Evolutionary conservation across 2,329 filamentous ascomycete genomes (phyloP).

Genomic region (Xylaria hypoxylon): DNA sequence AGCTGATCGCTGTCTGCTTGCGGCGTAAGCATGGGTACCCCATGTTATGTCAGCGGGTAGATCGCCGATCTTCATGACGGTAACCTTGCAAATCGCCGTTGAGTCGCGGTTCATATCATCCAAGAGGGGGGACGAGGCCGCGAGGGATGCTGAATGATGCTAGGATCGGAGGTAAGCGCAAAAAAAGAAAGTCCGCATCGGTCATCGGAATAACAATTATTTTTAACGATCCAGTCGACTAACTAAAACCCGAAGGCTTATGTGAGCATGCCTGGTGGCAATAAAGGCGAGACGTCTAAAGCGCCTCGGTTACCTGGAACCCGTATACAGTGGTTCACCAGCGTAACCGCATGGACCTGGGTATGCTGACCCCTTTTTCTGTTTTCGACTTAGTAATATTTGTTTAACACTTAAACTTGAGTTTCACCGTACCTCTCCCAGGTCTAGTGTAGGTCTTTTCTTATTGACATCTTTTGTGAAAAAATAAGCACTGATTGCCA

Average conservation of each 20-base stretch:
- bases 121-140: neutral
- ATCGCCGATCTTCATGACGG: neutral
- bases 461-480: neutral
- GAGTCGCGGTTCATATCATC: neutral
- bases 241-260: neutral
- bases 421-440: too few species aligned
- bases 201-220: neutral
- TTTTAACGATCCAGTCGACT: neutral
- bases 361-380: neutral
- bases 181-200: neutral
- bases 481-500: neutral
- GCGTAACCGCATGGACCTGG: neutral
- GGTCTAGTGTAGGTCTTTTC: too few species aligned
- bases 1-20: neutral
- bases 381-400: too few species aligned
- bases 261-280: neutral
- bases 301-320: neutral
- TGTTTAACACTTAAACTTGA: neutral
- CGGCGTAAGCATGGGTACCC: neutral
- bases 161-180: neutral
- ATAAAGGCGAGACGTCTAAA: neutral
- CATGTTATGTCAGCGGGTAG: neutral
- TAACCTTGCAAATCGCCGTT: neutral
- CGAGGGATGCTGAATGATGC: neutral
- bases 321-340: neutral